Evolutionary conservation across 2,329 filamentous ascomycete species (phyloP).

Genomic region (Alternaria panax): DNA sequence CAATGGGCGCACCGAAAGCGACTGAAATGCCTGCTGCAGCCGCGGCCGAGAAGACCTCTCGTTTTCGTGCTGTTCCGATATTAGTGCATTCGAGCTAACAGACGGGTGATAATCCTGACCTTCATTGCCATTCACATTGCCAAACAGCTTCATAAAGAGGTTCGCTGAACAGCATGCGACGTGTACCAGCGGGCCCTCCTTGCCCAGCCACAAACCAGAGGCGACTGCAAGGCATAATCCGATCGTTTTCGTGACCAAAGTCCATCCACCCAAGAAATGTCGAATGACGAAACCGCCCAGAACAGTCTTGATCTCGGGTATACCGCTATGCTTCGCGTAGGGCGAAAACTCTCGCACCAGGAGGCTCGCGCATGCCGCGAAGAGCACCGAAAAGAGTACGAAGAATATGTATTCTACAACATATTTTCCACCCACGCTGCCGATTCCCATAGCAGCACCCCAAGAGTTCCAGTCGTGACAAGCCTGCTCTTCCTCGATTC

Average conservation of each 20-base stretch:
- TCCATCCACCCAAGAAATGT: slow-evolving; percentile 87
- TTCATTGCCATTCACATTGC: slow-evolving; percentile 84
- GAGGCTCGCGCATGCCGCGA: slow-evolving; percentile 78
- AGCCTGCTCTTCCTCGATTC: slow-evolving; percentile 76
- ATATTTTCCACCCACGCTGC: slow-evolving; percentile 74
- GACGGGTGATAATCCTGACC: slow-evolving; percentile 56
- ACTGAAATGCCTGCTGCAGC: slow-evolving; percentile 93
- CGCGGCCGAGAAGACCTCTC: slow-evolving; percentile 90
- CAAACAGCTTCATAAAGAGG: slow-evolving; percentile 88
- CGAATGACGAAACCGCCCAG: slow-evolving; percentile 92
- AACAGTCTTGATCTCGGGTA: slow-evolving; percentile 97
- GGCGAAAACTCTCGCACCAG: slow-evolving; percentile 84
- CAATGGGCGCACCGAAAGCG: slow-evolving; percentile 91
- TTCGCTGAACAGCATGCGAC: slow-evolving; percentile 97
- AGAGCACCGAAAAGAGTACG: slow-evolving; percentile 79
- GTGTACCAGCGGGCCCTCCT: slow-evolving; percentile 94
- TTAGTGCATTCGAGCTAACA: slow-evolving; percentile 24
- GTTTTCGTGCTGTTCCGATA: slow-evolving; percentile 74
- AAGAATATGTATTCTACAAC: slow-evolving; percentile 89
- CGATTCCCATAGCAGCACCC: slow-evolving; percentile 75
- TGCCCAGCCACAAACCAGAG: slow-evolving; percentile 95
- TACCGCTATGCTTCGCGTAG: slow-evolving; percentile 93
- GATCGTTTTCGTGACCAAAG: slow-evolving; percentile 85
- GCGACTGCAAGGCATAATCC: slow-evolving; percentile 89
- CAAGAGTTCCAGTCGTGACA: slow-evolving; percentile 89